Evolutionary conservation across 257 asterid genomes (phyloP), one percentile per base, ranked within the genome.

Genomic region (Solanum sitiens): DNA sequence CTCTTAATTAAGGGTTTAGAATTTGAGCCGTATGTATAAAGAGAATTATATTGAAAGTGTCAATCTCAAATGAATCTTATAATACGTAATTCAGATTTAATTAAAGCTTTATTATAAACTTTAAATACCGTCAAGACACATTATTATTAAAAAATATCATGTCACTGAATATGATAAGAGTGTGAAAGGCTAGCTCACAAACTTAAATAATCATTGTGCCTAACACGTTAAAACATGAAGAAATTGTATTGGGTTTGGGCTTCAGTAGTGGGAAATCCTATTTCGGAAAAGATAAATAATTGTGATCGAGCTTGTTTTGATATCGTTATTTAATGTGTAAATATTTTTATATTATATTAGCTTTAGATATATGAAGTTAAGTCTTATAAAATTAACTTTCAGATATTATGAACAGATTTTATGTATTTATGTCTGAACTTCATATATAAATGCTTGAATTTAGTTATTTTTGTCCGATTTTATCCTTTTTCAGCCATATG

Each of bases 31-130:
- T 16, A 53, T 53, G 16, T 53, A 16, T 53, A 1, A 7, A 53
- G 1, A 53, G 16, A 16, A 16, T 2, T 53, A 0, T 18, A 0
- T 53, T 53, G 4, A 0, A 53, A 53, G 2, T 18, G 10, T 53
- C 23, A 6, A 0, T 1, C 0, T 0, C 10, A 18, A 7, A 16
- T 2, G 0, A 53, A 21, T 0, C 23, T 16, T 53, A 18, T 0
- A 53, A 53, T 53, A 1, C 0, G 4, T 9, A 0, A 53, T 6
- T 53, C 4, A 53, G 1, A 53, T 18, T 53, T 53, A 53, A 0
- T 53, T 18, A 4, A 0, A 53, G 0, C n/a, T 53, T 4, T 2
- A 50, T 16, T 53, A 53, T 53, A 3, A 53, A 53, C 63, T 53
- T 0, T 1, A 53, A 16, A 53, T 0, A 16, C 4, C 4, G 1